A percentile compares a stretch with the other conserved stretches of the same genome.
These are phyloP conservation scores for Phaeotremella fagi DNA, from an alignment of 768 basidiomycete genomes.

Conservation along the genomic window DNA sequence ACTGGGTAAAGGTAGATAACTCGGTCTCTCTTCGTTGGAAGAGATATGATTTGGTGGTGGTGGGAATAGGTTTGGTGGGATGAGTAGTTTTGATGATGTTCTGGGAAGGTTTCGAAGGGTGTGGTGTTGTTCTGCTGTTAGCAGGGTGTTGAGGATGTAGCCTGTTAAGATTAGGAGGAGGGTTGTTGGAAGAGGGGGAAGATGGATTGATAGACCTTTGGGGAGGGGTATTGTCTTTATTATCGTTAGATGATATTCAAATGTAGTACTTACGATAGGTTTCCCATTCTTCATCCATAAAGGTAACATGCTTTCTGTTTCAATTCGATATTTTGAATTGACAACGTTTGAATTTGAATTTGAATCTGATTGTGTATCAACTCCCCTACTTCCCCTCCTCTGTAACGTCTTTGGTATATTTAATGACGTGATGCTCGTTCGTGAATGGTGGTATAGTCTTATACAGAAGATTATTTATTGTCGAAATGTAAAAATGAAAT, in stretches of 20 bases:
- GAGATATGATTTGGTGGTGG: conserved; percentile 13
- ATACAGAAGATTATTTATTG: no score
- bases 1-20: conserved; percentile 28
- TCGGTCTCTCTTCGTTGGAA: conserved; percentile 18
- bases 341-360: no score
- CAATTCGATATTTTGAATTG: no score
- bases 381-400: no score
- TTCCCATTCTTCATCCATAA: not conserved
- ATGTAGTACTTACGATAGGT: not conserved
- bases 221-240: not conserved
- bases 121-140: not conserved
- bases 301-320: not conserved
- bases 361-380: no score
- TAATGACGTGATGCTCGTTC: no score
- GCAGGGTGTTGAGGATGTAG: not conserved
- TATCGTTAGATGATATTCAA: not conserved
- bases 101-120: not conserved
- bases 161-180: not conserved
- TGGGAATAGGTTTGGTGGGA: conserved; percentile 22
- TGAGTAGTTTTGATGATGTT: conserved; percentile 22
- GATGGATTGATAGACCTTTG: not conserved
- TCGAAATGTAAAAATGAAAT: no score
- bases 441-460: no score
- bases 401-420: no score
- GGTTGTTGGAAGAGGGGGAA: not conserved